Conservation (phyloP, 208 protist genomes). For the Leishmania turanica region DNA sequence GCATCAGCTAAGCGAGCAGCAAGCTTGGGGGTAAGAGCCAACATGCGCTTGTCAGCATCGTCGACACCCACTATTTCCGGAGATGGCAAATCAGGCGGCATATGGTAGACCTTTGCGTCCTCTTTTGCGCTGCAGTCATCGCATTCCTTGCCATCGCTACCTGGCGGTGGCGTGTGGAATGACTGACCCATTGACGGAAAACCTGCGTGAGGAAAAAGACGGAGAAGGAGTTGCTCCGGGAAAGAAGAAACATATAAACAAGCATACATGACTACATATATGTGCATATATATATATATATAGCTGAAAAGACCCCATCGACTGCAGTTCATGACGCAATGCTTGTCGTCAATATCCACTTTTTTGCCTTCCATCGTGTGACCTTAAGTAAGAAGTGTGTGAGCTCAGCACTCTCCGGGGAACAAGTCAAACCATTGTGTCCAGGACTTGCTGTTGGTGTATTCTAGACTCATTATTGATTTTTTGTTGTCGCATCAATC, state of each 20-base stretch:
- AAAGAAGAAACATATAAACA: not conserved
- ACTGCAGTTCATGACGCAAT: not conserved
- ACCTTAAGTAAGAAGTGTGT: not conserved
- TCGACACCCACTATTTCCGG: slow-evolving; percentile 12
- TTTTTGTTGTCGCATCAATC: not conserved
- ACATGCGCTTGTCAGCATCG: slow-evolving; percentile 3
- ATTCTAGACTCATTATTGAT: not conserved
- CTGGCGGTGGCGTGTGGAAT: not conserved
- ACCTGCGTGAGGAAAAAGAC: not conserved
- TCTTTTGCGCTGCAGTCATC: not conserved
- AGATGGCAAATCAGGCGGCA: not conserved
- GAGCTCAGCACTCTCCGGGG: not conserved
- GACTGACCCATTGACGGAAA: not conserved
- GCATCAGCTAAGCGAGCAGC: slow-evolving; percentile 24
- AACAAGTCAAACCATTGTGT: not conserved
- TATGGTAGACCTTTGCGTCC: not conserved
- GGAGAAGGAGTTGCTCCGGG: not conserved
- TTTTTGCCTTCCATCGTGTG: not conserved
- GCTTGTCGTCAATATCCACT: not conserved
- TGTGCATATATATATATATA: not conserved
- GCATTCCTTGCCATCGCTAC: slow-evolving; percentile 1
- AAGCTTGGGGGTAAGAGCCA: slow-evolving; percentile 24
- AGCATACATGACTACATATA: not conserved
- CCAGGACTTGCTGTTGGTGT: not conserved
- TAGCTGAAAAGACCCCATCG: not conserved